Conservation (phyloP, 208 protist genomes). For the Acanthamoeba castellanii region DNA sequence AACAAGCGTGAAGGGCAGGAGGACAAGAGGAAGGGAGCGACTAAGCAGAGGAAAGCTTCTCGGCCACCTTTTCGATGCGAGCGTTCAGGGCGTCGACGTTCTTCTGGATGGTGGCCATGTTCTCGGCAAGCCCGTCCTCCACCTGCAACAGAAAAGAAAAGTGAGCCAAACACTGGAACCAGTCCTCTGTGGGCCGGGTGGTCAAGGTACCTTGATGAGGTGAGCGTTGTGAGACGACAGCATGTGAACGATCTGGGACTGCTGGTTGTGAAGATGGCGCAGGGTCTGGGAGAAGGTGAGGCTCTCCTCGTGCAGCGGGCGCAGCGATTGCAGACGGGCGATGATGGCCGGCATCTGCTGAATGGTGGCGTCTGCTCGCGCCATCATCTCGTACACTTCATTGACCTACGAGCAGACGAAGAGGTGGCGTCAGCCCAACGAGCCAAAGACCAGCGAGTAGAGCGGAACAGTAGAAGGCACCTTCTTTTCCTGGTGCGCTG, state of each 20-base stretch:
- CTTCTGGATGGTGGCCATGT: slow-evolving; percentile 73
- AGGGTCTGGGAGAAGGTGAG: slow-evolving; percentile 67
- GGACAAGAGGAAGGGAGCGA: background rate
- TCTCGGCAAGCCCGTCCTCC: slow-evolving; percentile 62
- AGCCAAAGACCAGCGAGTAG: background rate
- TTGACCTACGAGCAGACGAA: slow-evolving; percentile 30
- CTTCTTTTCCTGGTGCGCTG: slow-evolving; percentile 71
- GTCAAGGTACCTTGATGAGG: slow-evolving; percentile 31
- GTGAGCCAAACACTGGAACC: background rate
- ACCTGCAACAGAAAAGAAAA: slow-evolving; percentile 55
- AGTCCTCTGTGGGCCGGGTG: too few relatives aligned
- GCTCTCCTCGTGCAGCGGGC: slow-evolving; percentile 69
- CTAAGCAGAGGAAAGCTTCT: background rate
- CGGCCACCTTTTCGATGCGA: slow-evolving; percentile 33
- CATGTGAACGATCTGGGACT: slow-evolving; percentile 59
- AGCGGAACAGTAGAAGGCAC: background rate
- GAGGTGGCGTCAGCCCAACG: background rate
- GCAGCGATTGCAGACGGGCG: slow-evolving; percentile 60
- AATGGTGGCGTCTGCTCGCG: slow-evolving; percentile 58
- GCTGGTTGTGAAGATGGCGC: slow-evolving; percentile 52
- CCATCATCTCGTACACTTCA: slow-evolving; percentile 74
- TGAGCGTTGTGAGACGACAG: slow-evolving; percentile 51
- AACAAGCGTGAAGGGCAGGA: background rate
- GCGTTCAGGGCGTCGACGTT: slow-evolving; percentile 66
- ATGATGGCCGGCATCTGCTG: slow-evolving; percentile 69